A percentile compares a stretch with the other conserved stretches of the same genome.
Conservation (phyloP, 139 green algal species). For the Chlamydomonas sphaeroides region DNA sequence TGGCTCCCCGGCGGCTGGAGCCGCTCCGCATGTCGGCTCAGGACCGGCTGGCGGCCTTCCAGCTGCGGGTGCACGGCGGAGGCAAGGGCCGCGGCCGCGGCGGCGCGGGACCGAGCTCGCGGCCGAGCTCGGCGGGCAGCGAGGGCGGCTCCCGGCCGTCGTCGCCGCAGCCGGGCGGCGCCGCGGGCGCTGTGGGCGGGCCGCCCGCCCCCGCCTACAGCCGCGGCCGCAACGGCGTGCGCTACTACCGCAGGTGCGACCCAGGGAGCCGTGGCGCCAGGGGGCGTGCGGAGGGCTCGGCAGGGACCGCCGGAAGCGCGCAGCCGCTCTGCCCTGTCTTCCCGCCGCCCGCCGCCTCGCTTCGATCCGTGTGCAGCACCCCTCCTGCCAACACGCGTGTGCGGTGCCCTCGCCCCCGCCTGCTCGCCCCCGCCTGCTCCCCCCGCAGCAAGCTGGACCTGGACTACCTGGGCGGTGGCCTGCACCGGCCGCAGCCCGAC, state of each 20-base stretch:
- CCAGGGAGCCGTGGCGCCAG: too few relatives aligned
- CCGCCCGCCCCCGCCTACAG: not conserved
- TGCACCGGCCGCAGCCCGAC: constrained; percentile 38
- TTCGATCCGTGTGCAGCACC: too few relatives aligned
- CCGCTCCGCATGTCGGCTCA: constrained; percentile 6
- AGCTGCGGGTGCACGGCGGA: constrained; percentile 32
- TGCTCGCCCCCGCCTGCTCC: too few relatives aligned
- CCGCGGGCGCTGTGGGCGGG: too few relatives aligned
- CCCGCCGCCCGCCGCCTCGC: too few relatives aligned
- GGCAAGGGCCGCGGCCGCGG: not conserved
- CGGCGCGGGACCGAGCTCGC: too few relatives aligned
- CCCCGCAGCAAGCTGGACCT: constrained; percentile 28
- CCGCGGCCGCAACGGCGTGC: constrained; percentile 17
- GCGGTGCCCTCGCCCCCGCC: too few relatives aligned
- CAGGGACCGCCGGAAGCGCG: too few relatives aligned
- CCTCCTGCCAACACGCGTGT: too few relatives aligned
- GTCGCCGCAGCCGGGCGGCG: not conserved
- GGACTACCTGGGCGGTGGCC: constrained; percentile 47
- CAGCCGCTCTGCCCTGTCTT: too few relatives aligned
- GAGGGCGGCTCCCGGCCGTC: not conserved
- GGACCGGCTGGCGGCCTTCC: constrained; percentile 36
- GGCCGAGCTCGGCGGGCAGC: not conserved
- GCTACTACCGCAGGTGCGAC: constrained; percentile 32
- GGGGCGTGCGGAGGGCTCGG: too few relatives aligned
- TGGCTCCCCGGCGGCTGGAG: constrained; percentile 14